Evolutionary conservation across 169 alveolate species (phyloP), one percentile per base, ranked within the genome.

Genomic region (Theileria annulata): DNA sequence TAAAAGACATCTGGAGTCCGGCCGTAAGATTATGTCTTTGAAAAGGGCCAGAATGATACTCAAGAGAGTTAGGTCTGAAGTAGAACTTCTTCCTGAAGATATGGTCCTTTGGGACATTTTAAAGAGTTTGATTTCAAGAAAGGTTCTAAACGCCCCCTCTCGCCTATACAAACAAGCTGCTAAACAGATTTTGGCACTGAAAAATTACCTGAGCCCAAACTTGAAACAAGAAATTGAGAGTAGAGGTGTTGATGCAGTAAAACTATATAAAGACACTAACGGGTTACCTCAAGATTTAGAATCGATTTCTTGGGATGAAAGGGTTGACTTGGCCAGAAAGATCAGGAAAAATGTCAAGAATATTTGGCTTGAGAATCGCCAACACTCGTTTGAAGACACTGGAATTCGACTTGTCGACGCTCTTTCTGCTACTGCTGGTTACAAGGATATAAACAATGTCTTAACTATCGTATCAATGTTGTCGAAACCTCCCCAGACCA

Each of bases 351-450:
- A 76, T n/a, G 56, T 76, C n/a, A 47, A 67, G 30, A 30, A 17
- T 6, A 28, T 70, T 23, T 76, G 85, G 86, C 72, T 70, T n/a
- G n/a, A 30, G 6, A 83, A 49, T 21, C 23, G 67, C n/a, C 27
- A 8, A 56, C 68, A 80, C 51, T 19, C 56, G 37, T 48, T 76
- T 67, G 85, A 83, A 48, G 51, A 74, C 0, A 27, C 56, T 9
- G 90, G 86, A n/a, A 30, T 77, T 37, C 54, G 48, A 6, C 54
- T 83, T 5, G 35, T 83, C 28, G 90, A 83, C 27, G 90, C 90
- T 19, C 69, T 76, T 78, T 71, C 82, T 13, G 66, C 82, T n/a
- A 66, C 90, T 6, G 90, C 90, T 9, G 90, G 90, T 1, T 83
- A 83, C 58, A 63, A 47, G 35, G 47, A 75, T 17, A 19, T 83